Evolutionary conservation across 2,329 filamentous ascomycete species (phyloP).

Genomic region (Lachnellula arida): DNA sequence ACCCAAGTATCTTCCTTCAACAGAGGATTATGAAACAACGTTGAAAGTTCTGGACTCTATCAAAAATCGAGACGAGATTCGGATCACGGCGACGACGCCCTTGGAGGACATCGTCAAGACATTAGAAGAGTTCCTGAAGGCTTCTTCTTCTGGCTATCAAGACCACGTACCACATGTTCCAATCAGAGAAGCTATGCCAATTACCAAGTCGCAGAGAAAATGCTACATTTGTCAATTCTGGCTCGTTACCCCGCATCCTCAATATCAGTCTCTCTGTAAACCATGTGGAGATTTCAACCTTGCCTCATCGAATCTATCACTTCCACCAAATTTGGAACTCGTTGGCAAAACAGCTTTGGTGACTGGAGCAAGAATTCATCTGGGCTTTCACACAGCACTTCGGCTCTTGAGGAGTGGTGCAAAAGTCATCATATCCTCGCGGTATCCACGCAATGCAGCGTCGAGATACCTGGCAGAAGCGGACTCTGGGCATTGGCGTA

Average conservation of each 20-base stretch:
- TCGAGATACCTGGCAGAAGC: constrained; percentile 8
- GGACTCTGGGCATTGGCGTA: constrained; percentile 6
- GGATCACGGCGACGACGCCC: constrained; percentile 1
- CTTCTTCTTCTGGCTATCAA: not conserved
- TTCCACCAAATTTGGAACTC: constrained; percentile 11
- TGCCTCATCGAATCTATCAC: constrained; percentile 11
- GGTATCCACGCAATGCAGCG: constrained; percentile 16
- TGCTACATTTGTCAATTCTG: constrained; percentile 13
- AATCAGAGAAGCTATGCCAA: not conserved
- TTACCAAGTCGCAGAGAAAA: not conserved
- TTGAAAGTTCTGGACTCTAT: constrained; percentile 4
- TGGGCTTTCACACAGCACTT: constrained; percentile 15
- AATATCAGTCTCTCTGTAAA: constrained; percentile 15
- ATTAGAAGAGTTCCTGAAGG: not conserved
- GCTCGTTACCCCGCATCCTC: constrained; percentile 7
- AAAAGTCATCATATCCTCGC: constrained; percentile 13
- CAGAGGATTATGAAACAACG: not conserved
- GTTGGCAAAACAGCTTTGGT: constrained; percentile 12
- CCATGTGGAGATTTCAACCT: constrained; percentile 17
- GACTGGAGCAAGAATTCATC: constrained; percentile 14
- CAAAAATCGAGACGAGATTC: not conserved
- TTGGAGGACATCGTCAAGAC: constrained; percentile 3
- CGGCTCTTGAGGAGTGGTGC: constrained; percentile 15
- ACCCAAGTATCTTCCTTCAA: not conserved
- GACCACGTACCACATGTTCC: not conserved